These are phyloP conservation scores for Brassica napus DNA, from an alignment of 345 rosid species.

Conservation along the genomic window DNA sequence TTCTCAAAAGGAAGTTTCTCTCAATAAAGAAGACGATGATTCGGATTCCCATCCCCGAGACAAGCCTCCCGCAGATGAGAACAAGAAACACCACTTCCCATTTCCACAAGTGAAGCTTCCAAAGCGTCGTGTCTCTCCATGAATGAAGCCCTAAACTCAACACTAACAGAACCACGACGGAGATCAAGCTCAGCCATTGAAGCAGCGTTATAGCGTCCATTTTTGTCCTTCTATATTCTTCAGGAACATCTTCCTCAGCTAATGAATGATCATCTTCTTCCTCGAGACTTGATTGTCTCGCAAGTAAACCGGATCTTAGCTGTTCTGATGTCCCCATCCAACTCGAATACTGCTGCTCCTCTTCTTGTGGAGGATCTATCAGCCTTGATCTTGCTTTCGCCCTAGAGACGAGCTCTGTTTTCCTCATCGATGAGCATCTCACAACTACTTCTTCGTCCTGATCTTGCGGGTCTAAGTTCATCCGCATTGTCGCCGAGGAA, in stretches of 20 bases:
- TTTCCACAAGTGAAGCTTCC: conserved; percentile 75
- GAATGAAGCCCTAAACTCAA: conserved; percentile 45
- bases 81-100: conserved; percentile 81
- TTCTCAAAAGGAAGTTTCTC: conserved; percentile 69
- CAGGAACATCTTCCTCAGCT: conserved; percentile 71
- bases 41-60: conserved; percentile 81
- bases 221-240: conserved; percentile 46
- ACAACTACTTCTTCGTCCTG: conserved; percentile 42
- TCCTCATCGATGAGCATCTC: conserved; percentile 50
- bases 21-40: conserved; percentile 75
- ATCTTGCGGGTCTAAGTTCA: conserved; percentile 32
- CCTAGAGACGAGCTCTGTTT: conserved; percentile 44
- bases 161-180: conserved; percentile 46
- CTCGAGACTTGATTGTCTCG: conserved; percentile 41
- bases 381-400: conserved; percentile 73
- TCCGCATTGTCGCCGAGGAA: conserved; percentile 35
- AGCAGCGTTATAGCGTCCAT: conserved; percentile 51
- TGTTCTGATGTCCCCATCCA: conserved; percentile 52
- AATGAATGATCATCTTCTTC: conserved; percentile 69
- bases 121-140: conserved; percentile 38
- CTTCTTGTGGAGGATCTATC: conserved; percentile 58
- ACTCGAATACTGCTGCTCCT: conserved; percentile 44
- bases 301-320: conserved; percentile 52
- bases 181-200: conserved; percentile 69
- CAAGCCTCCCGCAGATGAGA: conserved; percentile 76